Percentiles rank a stretch among this genome's conserved stretches.
These are phyloP conservation scores for Epichloe gansuensis DNA, from an alignment of 2,329 filamentous ascomycete genomes.

Conservation along the genomic window DNA sequence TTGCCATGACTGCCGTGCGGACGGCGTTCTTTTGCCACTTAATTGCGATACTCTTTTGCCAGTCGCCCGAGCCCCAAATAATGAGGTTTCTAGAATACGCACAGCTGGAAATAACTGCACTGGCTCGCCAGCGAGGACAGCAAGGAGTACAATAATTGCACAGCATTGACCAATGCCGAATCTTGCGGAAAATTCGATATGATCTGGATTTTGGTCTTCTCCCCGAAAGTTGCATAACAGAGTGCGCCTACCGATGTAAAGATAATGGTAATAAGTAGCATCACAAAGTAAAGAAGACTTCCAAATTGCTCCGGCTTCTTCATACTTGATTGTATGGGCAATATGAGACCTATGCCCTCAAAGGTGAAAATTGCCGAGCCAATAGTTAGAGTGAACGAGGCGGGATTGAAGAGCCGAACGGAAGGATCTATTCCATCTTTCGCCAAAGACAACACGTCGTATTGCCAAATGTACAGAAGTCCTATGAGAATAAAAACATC, in stretches of 20 bases:
- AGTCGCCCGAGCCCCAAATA: conserved; percentile 53
- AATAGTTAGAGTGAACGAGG: conserved; percentile 56
- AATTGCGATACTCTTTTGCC: conserved; percentile 52
- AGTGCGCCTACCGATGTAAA: conserved; percentile 62
- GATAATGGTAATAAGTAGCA: conserved; percentile 60
- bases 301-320: conserved; percentile 55
- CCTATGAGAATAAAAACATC: conserved; percentile 63
- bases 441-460: conserved; percentile 47
- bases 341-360: conserved; percentile 64
- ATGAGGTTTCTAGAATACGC: conserved; percentile 54
- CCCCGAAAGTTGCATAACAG: conserved; percentile 63
- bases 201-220: conserved; percentile 57
- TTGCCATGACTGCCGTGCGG: conserved; percentile 40
- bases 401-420: conserved; percentile 59
- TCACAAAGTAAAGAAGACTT: conserved; percentile 52
- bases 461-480: conserved; percentile 62
- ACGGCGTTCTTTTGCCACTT: conserved; percentile 72
- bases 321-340: conserved; percentile 69
- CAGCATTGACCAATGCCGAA: conserved; percentile 60
- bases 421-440: conserved; percentile 43
- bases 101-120: conserved; percentile 66
- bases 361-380: conserved; percentile 69
- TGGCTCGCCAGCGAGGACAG: conserved; percentile 60
- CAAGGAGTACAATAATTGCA: conserved; percentile 66
- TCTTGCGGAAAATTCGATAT: conserved; percentile 65